Conservation (phyloP, 345 rosid genomes). For the Cochlearia excelsa region DNA sequence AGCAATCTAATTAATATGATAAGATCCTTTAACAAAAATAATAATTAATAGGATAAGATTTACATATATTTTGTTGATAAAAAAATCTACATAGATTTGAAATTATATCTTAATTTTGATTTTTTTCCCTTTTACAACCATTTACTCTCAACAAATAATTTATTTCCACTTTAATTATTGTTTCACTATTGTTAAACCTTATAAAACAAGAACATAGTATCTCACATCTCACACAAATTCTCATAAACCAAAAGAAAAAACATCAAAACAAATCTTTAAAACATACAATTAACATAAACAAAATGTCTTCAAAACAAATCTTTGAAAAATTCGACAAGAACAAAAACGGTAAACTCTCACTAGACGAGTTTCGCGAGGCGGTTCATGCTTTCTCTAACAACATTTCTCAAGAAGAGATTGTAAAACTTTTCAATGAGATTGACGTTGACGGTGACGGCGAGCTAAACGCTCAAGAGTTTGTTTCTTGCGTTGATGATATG, state of each 20-base stretch:
- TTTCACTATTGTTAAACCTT: background rate
- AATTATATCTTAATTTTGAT: too few species aligned
- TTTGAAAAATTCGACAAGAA: slow-evolving; percentile 18
- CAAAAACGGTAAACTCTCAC: slow-evolving; percentile 20
- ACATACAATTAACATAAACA: background rate
- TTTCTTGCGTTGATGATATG: slow-evolving; percentile 7
- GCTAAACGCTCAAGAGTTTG: slow-evolving; percentile 11
- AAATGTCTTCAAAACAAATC: slow-evolving; percentile 17
- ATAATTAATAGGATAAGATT: too few species aligned
- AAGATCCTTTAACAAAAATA: too few species aligned
- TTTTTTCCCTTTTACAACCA: too few species aligned
- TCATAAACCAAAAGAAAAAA: background rate
- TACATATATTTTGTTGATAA: too few species aligned
- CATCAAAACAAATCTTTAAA: background rate
- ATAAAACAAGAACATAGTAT: background rate
- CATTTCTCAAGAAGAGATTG: slow-evolving; percentile 7
- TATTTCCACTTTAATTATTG: too few species aligned
- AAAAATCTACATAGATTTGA: too few species aligned
- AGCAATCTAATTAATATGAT: too few species aligned
- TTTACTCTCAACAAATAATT: too few species aligned
- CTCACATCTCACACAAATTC: slow-evolving; percentile 6
- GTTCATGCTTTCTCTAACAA: slow-evolving; percentile 12
- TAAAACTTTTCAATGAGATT: slow-evolving; percentile 14
- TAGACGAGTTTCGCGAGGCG: slow-evolving; percentile 11
- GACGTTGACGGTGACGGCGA: slow-evolving; percentile 24